Percentiles rank a stretch among this genome's conserved stretches.
Conservation (phyloP, 2,329 filamentous ascomycete species). For the Aspergillus sp. region DNA sequence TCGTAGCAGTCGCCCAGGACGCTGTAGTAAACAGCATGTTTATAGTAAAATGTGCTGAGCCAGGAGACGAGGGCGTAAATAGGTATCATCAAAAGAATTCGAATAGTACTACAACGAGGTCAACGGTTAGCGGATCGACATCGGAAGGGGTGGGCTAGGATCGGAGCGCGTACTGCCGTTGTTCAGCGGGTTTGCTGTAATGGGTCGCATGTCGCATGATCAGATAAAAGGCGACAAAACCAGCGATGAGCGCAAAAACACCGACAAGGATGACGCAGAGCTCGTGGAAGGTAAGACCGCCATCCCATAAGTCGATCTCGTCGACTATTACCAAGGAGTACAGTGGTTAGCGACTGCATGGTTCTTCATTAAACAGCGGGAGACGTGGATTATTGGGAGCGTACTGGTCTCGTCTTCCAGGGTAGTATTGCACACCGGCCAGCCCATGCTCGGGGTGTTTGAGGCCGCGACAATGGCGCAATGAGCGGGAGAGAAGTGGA, state of each 20-base stretch:
- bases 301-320: conserved; percentile 54
- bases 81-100: conserved; percentile 85
- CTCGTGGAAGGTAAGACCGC: conserved; percentile 56
- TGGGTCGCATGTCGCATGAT: conserved; percentile 60
- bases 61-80: conserved; percentile 75
- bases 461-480: conserved; percentile 1
- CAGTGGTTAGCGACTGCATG: conserved; percentile 2
- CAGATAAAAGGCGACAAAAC: conserved; percentile 53
- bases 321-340: conserved; percentile 31
- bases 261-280: conserved; percentile 56
- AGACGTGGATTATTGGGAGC: conserved; percentile 1
- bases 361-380: background rate
- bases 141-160: background rate
- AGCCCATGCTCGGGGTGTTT: conserved; percentile 36
- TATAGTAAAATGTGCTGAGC: conserved; percentile 72
- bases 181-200: conserved; percentile 60
- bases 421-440: conserved; percentile 53
- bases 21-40: conserved; percentile 76
- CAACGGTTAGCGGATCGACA: conserved; percentile 1
- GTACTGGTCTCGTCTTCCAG: conserved; percentile 48
- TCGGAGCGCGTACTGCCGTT: conserved; percentile 53
- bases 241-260: conserved; percentile 53
- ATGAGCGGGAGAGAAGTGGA: conserved; percentile 13
- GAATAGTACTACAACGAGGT: conserved; percentile 64
- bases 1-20: conserved; percentile 84